Evolutionary conservation across 2,329 filamentous ascomycete genomes (phyloP).

Genomic region (Dactylellina sp.): DNA sequence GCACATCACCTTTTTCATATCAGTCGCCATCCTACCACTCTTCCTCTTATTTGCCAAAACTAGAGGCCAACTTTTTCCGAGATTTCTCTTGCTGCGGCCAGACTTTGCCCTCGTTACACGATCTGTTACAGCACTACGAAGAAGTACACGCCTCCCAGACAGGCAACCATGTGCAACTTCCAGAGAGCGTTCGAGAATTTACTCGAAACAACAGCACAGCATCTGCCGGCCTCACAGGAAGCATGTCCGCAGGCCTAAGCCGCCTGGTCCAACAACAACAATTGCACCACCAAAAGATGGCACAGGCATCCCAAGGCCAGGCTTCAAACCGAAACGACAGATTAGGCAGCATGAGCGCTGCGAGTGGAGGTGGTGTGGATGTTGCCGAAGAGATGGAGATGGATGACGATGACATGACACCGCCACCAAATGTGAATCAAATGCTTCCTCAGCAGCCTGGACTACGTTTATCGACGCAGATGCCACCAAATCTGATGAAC

Average conservation of each 20-base stretch:
- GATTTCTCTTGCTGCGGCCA: constrained; percentile 96
- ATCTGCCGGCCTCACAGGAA: constrained; percentile 64
- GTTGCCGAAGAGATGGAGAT: constrained; percentile 95
- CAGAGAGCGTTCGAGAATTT: constrained; percentile 51
- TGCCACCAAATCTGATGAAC: constrained; percentile 72
- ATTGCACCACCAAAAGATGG: constrained; percentile 60
- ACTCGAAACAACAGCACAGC: constrained; percentile 66
- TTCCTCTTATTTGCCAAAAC: constrained; percentile 93
- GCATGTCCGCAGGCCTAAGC: constrained; percentile 65
- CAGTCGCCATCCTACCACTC: constrained; percentile 97
- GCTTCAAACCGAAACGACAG: constrained; percentile 52
- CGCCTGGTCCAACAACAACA: constrained; percentile 64
- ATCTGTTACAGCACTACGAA: constrained; percentile 95
- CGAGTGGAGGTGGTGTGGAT: constrained; percentile 70
- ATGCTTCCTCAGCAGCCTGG: constrained; percentile 73
- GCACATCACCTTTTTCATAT: constrained; percentile 90
- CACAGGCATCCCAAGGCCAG: constrained; percentile 53
- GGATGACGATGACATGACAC: constrained; percentile 73
- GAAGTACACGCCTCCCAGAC: constrained; percentile 85
- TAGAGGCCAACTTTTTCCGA: constrained; percentile 97
- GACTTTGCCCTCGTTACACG: constrained; percentile 89
- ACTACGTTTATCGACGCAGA: constrained; percentile 68
- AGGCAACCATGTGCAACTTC: constrained; percentile 55
- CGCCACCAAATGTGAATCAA: constrained; percentile 62
- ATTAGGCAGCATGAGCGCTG: constrained; percentile 67